phyloP scores from a whole-genome alignment of 345 rosid species.

The Citrus australasica region DNA sequence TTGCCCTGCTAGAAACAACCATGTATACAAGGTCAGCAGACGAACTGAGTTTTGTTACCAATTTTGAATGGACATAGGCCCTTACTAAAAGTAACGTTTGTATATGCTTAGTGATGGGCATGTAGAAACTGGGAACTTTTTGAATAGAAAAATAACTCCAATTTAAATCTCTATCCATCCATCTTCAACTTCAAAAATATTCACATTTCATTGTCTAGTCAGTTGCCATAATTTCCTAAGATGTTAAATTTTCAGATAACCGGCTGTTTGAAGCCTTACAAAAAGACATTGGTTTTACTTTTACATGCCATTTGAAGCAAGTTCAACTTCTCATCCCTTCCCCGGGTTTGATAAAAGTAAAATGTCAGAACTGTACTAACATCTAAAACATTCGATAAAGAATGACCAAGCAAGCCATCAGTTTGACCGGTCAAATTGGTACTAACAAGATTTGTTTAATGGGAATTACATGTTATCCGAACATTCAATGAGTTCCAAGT shows the following conservation, averaged over 20 bases:
- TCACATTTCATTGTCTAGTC: not conserved
- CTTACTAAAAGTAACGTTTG: not conserved
- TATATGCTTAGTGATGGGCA: not conserved
- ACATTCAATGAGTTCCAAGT: conserved; percentile 1
- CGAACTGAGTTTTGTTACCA: not conserved
- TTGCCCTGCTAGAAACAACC: conserved; percentile 47
- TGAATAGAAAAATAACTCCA: not conserved
- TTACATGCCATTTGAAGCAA: not conserved
- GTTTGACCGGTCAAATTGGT: not conserved
- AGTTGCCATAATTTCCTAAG: not conserved
- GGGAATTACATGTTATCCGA: not conserved
- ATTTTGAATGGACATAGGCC: not conserved
- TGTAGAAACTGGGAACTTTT: not conserved
- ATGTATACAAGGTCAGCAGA: not conserved
- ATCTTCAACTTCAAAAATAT: not conserved
- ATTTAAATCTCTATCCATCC: not conserved
- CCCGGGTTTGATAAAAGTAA: not conserved
- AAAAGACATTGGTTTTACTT: not conserved
- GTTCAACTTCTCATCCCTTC: not conserved
- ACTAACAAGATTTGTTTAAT: not conserved
- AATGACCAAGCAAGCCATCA: not conserved
- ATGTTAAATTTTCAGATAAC: too few species aligned
- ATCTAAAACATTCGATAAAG: not conserved
- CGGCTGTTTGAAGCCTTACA: not conserved
- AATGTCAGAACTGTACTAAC: not conserved